phyloP scores from a whole-genome alignment of 805 yeast species.

The Pichia rugopelliculosa region DNA sequence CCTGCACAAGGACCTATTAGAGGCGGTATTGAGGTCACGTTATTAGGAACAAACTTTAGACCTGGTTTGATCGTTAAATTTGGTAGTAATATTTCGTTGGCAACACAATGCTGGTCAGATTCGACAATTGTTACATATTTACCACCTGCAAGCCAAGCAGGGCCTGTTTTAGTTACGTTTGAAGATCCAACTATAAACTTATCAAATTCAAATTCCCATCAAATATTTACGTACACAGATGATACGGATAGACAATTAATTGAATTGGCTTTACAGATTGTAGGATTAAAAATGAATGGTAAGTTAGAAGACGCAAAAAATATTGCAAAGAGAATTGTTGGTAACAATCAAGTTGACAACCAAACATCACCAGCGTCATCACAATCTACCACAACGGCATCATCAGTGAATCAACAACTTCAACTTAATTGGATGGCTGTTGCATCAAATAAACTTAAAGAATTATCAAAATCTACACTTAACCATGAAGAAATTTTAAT shows the following conservation, averaged over 20 bases:
- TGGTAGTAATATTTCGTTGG: constrained; percentile 70
- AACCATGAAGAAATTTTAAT: constrained; percentile 44
- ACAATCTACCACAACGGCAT: constrained; percentile 4
- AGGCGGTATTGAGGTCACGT: constrained; percentile 94
- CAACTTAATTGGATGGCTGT: constrained; percentile 39
- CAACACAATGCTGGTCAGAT: constrained; percentile 95
- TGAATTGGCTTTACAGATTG: constrained; percentile 92
- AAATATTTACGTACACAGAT: constrained; percentile 83
- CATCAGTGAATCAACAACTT: constrained; percentile 14
- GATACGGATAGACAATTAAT: constrained; percentile 93
- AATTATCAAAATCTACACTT: constrained; percentile 35
- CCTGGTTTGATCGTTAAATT: constrained; percentile 79
- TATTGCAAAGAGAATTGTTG: constrained; percentile 86
- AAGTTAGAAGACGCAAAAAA: constrained; percentile 89
- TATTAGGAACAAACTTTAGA: constrained; percentile 80
- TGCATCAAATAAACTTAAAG: constrained; percentile 45
- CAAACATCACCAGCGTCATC: constrained; percentile 13
- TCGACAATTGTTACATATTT: constrained; percentile 87
- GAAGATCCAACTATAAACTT: constrained; percentile 24
- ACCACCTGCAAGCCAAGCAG: constrained; percentile 86
- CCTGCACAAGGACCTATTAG: constrained; percentile 94
- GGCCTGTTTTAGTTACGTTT: constrained; percentile 88
- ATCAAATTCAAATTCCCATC: constrained; percentile 30
- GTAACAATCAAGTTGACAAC: constrained; percentile 34
- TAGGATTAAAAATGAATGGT: constrained; percentile 95